phyloP scores from a whole-genome alignment of 208 protist genomes.

The Porcisia hertigi region DNA sequence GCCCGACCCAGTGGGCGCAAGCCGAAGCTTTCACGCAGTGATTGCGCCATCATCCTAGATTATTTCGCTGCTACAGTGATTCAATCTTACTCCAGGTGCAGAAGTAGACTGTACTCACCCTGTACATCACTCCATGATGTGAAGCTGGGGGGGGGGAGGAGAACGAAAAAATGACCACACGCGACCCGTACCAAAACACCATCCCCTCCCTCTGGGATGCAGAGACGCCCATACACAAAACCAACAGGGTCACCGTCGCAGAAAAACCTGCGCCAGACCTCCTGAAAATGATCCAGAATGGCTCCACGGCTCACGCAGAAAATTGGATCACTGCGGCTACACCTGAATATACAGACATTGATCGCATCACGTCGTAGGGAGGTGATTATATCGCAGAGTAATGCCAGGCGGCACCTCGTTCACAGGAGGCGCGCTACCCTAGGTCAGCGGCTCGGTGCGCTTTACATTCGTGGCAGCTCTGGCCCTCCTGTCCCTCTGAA shows the following conservation, averaged over 20 bases:
- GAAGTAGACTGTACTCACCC: too few relatives aligned
- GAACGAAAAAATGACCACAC: too few relatives aligned
- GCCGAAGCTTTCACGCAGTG: too few relatives aligned
- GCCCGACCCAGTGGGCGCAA: too few relatives aligned
- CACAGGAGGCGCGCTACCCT: conserved; percentile 32
- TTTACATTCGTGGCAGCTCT: background rate
- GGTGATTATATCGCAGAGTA: conserved; percentile 13
- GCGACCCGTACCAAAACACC: too few relatives aligned
- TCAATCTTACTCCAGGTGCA: too few relatives aligned
- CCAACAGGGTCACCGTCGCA: background rate
- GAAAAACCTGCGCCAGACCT: background rate
- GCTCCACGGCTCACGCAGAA: background rate
- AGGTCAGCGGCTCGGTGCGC: conserved; percentile 15
- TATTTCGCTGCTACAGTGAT: too few relatives aligned
- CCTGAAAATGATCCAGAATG: background rate
- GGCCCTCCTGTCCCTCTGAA: background rate
- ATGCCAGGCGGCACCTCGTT: conserved; percentile 46
- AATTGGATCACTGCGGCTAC: background rate
- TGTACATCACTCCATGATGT: too few relatives aligned
- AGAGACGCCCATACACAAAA: background rate
- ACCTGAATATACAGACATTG: background rate
- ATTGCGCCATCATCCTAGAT: too few relatives aligned
- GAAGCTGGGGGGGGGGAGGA: too few relatives aligned
- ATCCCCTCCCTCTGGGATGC: background rate
- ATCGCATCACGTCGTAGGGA: background rate